Evolutionary conservation across 805 yeast genomes (phyloP).

Genomic region (Wickerhamiella occidentalis): DNA sequence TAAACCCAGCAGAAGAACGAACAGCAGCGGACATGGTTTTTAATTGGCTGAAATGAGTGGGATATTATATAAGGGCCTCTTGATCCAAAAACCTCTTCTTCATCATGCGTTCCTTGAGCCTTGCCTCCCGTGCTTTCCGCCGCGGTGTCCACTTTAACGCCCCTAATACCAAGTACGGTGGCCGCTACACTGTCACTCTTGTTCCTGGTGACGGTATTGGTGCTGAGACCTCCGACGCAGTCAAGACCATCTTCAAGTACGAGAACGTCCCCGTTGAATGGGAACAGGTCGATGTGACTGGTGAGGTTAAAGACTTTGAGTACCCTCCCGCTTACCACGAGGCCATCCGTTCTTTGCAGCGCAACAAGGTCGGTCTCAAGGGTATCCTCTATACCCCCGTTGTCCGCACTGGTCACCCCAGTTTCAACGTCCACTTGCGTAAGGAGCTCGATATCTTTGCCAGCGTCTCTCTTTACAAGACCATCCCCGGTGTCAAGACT

Average conservation of each 20-base stretch:
- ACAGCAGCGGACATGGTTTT: not conserved
- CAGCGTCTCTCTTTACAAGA: conserved; percentile 83
- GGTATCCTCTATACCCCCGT: conserved; percentile 90
- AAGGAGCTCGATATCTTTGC: conserved; percentile 94
- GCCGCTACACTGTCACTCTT: conserved; percentile 83
- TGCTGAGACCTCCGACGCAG: conserved; percentile 88
- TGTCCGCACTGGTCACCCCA: conserved; percentile 63
- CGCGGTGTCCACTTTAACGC: conserved; percentile 15
- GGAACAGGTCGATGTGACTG: conserved; percentile 58
- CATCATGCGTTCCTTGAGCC: not conserved
- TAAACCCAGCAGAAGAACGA: conserved; percentile 2
- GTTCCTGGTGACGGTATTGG: conserved; percentile 98
- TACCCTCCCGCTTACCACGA: conserved; percentile 54
- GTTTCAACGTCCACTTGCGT: conserved; percentile 91
- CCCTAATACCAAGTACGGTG: conserved; percentile 48
- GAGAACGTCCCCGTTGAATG: conserved; percentile 88
- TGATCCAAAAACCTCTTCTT: not conserved
- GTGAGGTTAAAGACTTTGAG: conserved; percentile 40
- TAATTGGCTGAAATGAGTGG: conserved; percentile 7
- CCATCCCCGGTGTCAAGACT: conserved; percentile 86
- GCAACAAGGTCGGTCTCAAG: conserved; percentile 94
- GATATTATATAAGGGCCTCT: not conserved
- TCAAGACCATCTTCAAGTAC: conserved; percentile 73
- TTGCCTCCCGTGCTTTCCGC: conserved; percentile 10
- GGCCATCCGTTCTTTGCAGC: conserved; percentile 81